Evolutionary conservation across 2,329 filamentous ascomycete genomes (phyloP), one percentile per base, ranked within the genome.

Genomic region (Beauveria caledonica): DNA sequence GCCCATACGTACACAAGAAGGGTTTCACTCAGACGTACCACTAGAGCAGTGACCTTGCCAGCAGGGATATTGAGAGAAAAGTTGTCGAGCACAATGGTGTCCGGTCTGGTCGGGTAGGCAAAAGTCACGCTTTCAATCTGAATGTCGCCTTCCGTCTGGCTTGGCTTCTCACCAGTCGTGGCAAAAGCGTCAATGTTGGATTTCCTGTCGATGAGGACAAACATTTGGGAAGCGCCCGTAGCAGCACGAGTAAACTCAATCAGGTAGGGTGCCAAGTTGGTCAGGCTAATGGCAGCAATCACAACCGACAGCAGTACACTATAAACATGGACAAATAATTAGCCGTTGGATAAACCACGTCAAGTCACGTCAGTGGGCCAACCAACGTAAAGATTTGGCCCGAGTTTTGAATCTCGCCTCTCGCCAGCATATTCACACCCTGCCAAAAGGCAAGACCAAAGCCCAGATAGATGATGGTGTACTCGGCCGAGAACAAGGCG

Each of bases 401-500:
- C 6, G 71, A 67, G 8, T 70, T 65, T 1, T 63, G 44, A 27
- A 78, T 73, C 58, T 76, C 72, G 13, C 74, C 74, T 1, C 65
- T 66, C 10, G 69, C 65, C 17, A 72, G 66, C 68, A 78, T 72
- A 29, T 66, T 68, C 40, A 77, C 66, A 9, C 76, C 77, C 60
- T 78, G 76, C 76, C 76, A 79, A 57, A 78, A 79, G 8, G 74
- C 73, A 6, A 79, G 69, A 1, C 71, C 74, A 50, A 76, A 76
- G 10, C 75, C 76, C 1, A 72, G 66, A 44, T 76, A 77, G 50
- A 78, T 73, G 60, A 76, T 70, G 51, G 70, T 71, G 57, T 76
- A 78, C 62, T 76, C 71, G 3, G 64, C 65, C 2, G 71, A 72
- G 63, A 76, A 77, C 57, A 78, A 64, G 13, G 74, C 62, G 6